phyloP scores from a whole-genome alignment of 257 asterid species.

The Penstemon newberryi region DNA sequence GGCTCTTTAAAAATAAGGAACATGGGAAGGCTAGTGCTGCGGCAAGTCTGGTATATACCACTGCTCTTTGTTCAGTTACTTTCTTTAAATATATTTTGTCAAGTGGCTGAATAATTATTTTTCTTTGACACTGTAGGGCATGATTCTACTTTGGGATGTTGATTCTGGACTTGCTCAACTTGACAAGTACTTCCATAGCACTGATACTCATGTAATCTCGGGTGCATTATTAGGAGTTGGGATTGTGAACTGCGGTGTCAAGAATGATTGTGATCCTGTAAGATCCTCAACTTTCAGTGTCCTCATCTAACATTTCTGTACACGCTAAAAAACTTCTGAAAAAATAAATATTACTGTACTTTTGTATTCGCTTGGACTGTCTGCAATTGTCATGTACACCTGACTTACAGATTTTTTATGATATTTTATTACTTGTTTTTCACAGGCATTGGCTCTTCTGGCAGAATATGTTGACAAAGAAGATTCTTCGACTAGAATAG shows the following conservation, averaged over 20 bases:
- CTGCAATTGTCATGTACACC: background rate
- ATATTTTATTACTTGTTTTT: conserved; percentile 23
- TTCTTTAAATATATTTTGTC: background rate
- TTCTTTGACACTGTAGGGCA: conserved; percentile 54
- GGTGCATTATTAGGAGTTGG: conserved; percentile 96
- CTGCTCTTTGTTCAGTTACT: background rate
- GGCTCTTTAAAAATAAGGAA: conserved; percentile 94
- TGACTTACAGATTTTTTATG: conserved; percentile 11
- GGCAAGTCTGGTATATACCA: conserved; percentile 77
- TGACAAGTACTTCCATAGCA: conserved; percentile 87
- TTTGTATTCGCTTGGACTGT: conserved; percentile 10
- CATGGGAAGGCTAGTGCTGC: conserved; percentile 97
- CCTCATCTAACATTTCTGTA: background rate
- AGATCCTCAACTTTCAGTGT: conserved; percentile 28
- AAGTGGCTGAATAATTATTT: conserved; percentile 22
- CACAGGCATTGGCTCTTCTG: conserved; percentile 88
- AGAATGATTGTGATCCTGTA: conserved; percentile 94
- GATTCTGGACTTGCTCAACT: conserved; percentile 95
- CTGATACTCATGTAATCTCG: conserved; percentile 68
- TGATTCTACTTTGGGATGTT: conserved; percentile 95
- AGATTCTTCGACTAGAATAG: conserved; percentile 75
- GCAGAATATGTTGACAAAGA: conserved; percentile 75
- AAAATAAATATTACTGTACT: background rate
- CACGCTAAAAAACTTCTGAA: background rate
- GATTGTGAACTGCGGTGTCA: conserved; percentile 74